These are phyloP conservation scores for Debaryomyces robertsiae DNA, from an alignment of 1,139 yeast genomes.

Conservation along the genomic window DNA sequence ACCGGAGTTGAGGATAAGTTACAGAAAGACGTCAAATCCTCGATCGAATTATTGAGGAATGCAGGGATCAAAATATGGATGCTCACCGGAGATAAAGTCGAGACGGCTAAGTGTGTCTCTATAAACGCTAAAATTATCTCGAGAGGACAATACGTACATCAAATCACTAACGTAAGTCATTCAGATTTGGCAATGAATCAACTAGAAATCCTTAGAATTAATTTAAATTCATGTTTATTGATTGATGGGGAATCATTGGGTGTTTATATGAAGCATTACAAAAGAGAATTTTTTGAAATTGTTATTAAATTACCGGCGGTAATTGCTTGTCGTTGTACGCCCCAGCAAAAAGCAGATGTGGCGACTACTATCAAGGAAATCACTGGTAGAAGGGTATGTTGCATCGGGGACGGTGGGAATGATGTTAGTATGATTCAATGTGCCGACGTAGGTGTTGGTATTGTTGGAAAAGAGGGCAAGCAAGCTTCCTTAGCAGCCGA, in stretches of 20 bases:
- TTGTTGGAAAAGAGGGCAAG: conserved; percentile 97
- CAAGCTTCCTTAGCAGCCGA: conserved; percentile 98
- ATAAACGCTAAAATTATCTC: conserved; percentile 90
- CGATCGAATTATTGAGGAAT: conserved; percentile 87
- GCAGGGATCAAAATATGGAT: conserved; percentile 99
- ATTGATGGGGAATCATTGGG: conserved; percentile 94
- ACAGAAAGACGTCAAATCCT: conserved; percentile 87
- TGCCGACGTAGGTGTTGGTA: conserved; percentile 98
- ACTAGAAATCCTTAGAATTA: conserved; percentile 67
- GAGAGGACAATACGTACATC: conserved; percentile 91
- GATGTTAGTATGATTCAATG: conserved; percentile 99
- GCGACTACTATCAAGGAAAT: conserved; percentile 74
- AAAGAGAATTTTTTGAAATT: conserved; percentile 71
- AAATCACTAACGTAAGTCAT: conserved; percentile 65
- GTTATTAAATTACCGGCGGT: conserved; percentile 86
- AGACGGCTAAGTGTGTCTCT: conserved; percentile 96
- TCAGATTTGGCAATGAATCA: conserved; percentile 70
- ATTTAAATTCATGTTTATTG: conserved; percentile 73
- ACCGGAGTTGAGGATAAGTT: conserved; percentile 98
- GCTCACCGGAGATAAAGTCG: conserved; percentile 98
- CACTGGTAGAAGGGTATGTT: conserved; percentile 90
- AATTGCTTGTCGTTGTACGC: conserved; percentile 96
- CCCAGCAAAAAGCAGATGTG: conserved; percentile 97
- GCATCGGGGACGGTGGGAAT: conserved; percentile 99
- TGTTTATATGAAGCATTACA: conserved; percentile 61